Base-by-base conservation (phyloP, 2,329 filamentous ascomycete species). In the Ophiostoma ulmi region DNA sequence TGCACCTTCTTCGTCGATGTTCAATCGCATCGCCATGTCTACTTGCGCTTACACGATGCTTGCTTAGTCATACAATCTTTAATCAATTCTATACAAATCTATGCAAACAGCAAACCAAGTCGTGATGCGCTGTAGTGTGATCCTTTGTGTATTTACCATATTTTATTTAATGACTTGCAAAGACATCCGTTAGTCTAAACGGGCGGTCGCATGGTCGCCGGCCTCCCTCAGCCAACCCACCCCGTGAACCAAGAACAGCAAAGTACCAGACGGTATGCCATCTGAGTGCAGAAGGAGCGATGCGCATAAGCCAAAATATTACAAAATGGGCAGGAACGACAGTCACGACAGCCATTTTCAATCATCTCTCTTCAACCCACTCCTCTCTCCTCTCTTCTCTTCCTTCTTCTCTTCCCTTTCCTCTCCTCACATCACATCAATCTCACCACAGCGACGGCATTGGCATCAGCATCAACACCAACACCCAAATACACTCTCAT, bases 201-300 rank as follows among this genome's bases (percentile, higher is more conserved):
- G 17, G 61, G 61, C 58, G 36, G 63, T 36, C 35, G 63, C 36
- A 39, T 36, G 35, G 35, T 65, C 35, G 13, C 61, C 35, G 63
- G 35, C 63, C 63, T 39, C 63, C 36, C 36, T 65, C 14, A 38
- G 61, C 61, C 61, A 64, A 64, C 8, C 20, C 20, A 10, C 36
- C 63, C 20, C 63, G 63, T 63, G 22, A 63, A 63, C 26, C 55
- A 63, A 63, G 58, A 55, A 63, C 58, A 6, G 58, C 13, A 38
- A 64, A 64, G 61, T 10, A 64, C 14, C 35, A 63, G 52, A 13
- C n/a, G 5, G 52, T 38, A 36, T 64, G 17, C 14, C 31, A 36
- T 22, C n/a, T 10, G n/a, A 39, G n/a, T 7, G 36, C 17, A 22
- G 63, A 65, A 65, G 63, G 63, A 39, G 63, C 63, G 63, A 65